phyloP scores from a whole-genome alignment of 176 grass and related monocot genomes.

The Themeda triandra region DNA sequence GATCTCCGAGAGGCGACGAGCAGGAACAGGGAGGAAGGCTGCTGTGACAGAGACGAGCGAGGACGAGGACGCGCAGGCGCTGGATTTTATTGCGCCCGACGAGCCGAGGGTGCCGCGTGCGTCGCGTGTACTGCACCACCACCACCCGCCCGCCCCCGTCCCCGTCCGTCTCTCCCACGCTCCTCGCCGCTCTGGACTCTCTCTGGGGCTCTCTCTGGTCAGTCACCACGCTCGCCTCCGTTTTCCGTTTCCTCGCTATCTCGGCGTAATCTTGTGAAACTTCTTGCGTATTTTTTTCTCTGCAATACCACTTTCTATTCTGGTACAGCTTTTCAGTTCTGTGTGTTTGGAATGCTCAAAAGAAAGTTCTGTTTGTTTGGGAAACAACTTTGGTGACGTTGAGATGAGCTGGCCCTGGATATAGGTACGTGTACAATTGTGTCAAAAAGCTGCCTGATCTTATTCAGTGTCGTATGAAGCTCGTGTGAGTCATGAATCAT shows the following conservation, averaged over 20 bases:
- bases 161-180: background rate
- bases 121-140: constrained; percentile 14
- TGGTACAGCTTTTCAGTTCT: background rate
- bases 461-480: background rate
- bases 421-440: background rate
- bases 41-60: background rate
- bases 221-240: background rate
- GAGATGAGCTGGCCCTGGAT: background rate
- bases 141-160: background rate
- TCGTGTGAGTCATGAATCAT: background rate
- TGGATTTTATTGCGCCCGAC: constrained; percentile 22
- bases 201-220: too few relatives aligned
- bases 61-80: background rate
- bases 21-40: background rate
- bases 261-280: background rate
- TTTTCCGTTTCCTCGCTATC: background rate
- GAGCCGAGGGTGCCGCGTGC: constrained; percentile 8
- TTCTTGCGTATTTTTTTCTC: background rate
- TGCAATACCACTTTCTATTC: too few relatives aligned
- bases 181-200: background rate
- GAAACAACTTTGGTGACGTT: background rate
- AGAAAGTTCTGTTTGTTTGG: background rate
- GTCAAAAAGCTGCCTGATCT: background rate
- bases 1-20: background rate
- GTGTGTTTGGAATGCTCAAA: too few relatives aligned